Evolutionary conservation across 495 filamentous ascomycete genomes (phyloP).

Genomic region (Annulohypoxylon nitens): DNA sequence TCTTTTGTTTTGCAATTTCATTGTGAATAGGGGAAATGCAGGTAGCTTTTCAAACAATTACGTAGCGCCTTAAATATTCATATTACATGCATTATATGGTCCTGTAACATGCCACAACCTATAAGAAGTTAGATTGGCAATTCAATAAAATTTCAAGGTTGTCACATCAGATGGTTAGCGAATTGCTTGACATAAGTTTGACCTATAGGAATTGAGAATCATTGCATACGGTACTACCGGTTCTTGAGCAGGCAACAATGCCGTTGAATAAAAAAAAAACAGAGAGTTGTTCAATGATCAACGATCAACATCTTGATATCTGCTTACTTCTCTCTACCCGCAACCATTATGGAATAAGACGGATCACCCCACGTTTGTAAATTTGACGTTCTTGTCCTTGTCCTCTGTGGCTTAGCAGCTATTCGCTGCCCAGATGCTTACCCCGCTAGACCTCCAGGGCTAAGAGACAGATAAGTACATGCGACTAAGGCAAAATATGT

Average conservation of each 20-base stretch:
- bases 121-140: conserved; percentile 17
- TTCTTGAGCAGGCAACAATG: conserved; percentile 1
- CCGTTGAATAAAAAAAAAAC: not conserved
- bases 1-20: not conserved
- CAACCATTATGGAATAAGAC: conserved; percentile 1
- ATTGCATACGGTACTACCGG: not conserved
- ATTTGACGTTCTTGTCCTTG: not conserved
- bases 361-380: conserved; percentile 30
- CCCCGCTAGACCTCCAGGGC: not conserved
- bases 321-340: not conserved
- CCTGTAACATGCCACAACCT: conserved; percentile 34
- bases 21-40: conserved; percentile 1
- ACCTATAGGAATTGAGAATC: not conserved
- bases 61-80: conserved; percentile 6
- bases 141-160: not conserved
- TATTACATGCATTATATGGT: conserved; percentile 36
- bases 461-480: not conserved
- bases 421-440: not conserved
- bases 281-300: too few species aligned
- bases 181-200: conserved; percentile 1
- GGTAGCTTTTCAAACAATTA: not conserved
- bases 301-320: not conserved
- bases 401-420: conserved; percentile 28
- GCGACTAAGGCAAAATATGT: conserved; percentile 6
- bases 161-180: conserved; percentile 6